Evolutionary conservation across 495 filamentous ascomycete species (phyloP), one percentile per base, ranked within the genome.

Genomic region (Podospora appendiculata): DNA sequence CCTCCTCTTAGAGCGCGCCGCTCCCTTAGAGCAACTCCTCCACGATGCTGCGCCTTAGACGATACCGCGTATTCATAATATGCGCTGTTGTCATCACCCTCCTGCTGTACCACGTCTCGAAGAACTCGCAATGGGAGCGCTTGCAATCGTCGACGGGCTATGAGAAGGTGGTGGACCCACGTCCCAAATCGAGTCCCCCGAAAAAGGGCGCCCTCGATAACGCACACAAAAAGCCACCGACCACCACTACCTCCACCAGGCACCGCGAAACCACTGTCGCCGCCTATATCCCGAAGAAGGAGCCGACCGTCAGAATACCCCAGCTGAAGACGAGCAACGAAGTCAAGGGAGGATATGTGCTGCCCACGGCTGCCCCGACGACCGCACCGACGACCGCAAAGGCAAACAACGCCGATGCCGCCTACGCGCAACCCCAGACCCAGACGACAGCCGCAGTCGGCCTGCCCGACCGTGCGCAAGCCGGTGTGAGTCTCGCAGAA

Each of bases 11-110:
- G 12, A 7, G n/a, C 33, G 40, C 16, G 14, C 19, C 34, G 14
- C 25, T 14, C 36, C 13, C 36, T 38, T 3, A 10, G 2, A 13
- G 3, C 45, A 38, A 35, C 32, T 25, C 25, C 11, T 32, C 13
- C 17, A 70, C 58, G 45, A 91, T 93, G 89, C 71, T 88, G 52
- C 85, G 88, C 39, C 67, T 87, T 56, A 84, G 89, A 47, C 78
- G 88, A 68, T 92, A 89, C 60, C 83, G 89, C 49, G 73, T 85
- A 45, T 85, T 88, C 54, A 62, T 90, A 45, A 68, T 87, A 57
- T 85, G 88, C 62, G 82, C 88, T 44, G 76, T 81, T 47, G 65
- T 88, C 45, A 67, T 84, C 46, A 67, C 85, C 32, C 68, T 90
- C 41, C 69, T 82, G 13, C 66, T 92, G 17, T 78, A 88, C 57